Evolutionary conservation across 2,329 filamentous ascomycete species (phyloP), one percentile per base, ranked within the genome.

Genomic region (Cladobotryum mycophilum): DNA sequence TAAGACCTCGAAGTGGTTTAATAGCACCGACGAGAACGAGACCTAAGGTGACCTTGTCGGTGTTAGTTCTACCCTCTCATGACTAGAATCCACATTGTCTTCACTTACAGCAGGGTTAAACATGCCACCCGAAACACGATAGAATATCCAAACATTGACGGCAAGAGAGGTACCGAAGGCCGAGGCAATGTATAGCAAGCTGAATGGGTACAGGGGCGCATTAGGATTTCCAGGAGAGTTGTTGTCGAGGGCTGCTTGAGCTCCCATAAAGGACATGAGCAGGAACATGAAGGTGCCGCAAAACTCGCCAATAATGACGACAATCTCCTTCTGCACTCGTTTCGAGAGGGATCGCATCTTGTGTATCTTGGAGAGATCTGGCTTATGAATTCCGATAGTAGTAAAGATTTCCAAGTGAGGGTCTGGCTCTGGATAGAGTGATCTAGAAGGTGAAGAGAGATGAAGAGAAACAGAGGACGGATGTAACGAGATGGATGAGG

Each of bases 1-100:
- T 57, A 2, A 73, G 54, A 5, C 73, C 78, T 5, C 81, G 77
- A 2, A 78, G 18, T 14, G 74, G 70, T n/a, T 70, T 70, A 41
- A 85, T 69, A 4, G 76, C 79, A 2, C 80, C 79, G 45, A 79
- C 75, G 3, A 85, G 68, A n/a, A 75, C 72, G 17, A 86, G 74
- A 1, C 76, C 80, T 1, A 86, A 64, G 0, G 82, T 82, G n/a
- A 76, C 70, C 72, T 75, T 35, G 2, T 30, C 13, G 5, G 4
- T 43, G 5, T 6, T 13, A 15, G 11, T 17, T 30, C 6, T 30
- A 8, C 25, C 6, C 20, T 20, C 20, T 20, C 37, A 25, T 13
- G 5, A 11, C 38, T 17, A 47, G 5, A 22, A 8, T 25, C 6
- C 11, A 48, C 3, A 34, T 15, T 11, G 35, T n/a, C 20, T 30